Evolutionary conservation across 2,329 filamentous ascomycete genomes (phyloP).

Genomic region (Pseudogymnoascus sp.): DNA sequence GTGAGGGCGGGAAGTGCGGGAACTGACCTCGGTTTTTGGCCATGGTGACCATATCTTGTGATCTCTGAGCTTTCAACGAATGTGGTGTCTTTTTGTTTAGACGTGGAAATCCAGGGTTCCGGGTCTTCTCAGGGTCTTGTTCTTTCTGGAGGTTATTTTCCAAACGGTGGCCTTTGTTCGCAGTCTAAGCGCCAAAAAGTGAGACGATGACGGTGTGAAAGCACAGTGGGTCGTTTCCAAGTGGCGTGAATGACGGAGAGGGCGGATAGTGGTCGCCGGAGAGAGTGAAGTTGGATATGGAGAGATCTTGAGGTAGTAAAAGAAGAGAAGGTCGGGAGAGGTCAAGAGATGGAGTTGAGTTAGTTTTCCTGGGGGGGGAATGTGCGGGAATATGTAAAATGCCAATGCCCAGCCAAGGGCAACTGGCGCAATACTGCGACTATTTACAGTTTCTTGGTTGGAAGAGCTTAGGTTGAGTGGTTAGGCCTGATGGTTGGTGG

Average conservation of each 20-base stretch:
- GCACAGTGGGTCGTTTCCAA: not conserved
- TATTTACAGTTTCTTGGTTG: not conserved
- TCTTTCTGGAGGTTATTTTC: not conserved
- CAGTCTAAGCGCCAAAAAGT: not conserved
- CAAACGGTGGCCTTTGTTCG: not conserved
- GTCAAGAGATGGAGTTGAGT: not conserved
- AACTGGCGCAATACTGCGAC: not conserved
- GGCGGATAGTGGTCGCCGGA: not conserved
- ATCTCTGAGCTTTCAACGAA: constrained; percentile 13
- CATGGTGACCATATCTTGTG: constrained; percentile 21
- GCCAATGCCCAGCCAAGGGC: not conserved
- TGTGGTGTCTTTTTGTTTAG: constrained; percentile 8
- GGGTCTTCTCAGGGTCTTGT: not conserved
- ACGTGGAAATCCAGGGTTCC: not conserved
- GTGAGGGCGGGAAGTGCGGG: not conserved
- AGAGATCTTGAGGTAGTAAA: not conserved
- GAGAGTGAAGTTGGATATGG: not conserved
- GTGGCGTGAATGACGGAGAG: not conserved
- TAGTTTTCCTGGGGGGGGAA: not conserved
- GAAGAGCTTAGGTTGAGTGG: not conserved
- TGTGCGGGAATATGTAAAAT: not conserved
- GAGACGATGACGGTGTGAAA: not conserved
- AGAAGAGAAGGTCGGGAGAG: not conserved
- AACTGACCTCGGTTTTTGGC: constrained; percentile 27
- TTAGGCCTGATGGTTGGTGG: not conserved